Base-by-base conservation (phyloP, 202 grass and related monocot genomes). In the Setaria italica region DNA sequence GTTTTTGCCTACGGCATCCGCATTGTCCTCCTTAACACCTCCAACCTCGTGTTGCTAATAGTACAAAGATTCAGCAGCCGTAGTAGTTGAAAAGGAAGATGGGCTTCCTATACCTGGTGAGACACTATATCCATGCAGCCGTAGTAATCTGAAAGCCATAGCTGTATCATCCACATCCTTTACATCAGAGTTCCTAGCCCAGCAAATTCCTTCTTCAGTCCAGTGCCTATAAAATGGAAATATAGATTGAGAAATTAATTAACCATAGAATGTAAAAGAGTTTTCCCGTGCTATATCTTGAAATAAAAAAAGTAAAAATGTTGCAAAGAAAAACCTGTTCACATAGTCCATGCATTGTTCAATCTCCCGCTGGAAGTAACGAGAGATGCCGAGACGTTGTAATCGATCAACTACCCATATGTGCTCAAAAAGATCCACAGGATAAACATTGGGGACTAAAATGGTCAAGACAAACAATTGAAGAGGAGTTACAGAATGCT, bases 401-500 rank as follows among this genome's bases (percentile, higher is more conserved):
- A 98, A 49, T 19, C 95, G 91, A 82, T 98, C 95, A 15, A 95
- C 83, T 1, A 11, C 77, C 95, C 95, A 98, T 1, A 98, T 65
- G 62, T 67, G 89, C 90, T 98, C 95, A 57, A 98, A 98, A 10
- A 98, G 89, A 68, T 98, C 95, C 0, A 98, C 95, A 1, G 95
- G 95, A 64, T 95, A 92, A 33, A 95, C 95, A 58, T 90, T 93
- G 33, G 95, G 91, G 20, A 90, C 95, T 98, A 68, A 76, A 70
- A 85, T 17, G 21, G 15, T 47, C 16, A 82, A 50, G 19, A 64
- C 8, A 6, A 59, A 72, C 43, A 66, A 69, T 35, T 67, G 55
- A 74, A 54, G 4, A 29, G 20, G 10, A 4, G 67, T 41, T 41
- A 41, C 4, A 41, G 4, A 41, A 41, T 41, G 3, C 4, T 41